phyloP scores from a whole-genome alignment of 2,329 filamentous ascomycete genomes.

The Talaromyces albobiverticillius region DNA sequence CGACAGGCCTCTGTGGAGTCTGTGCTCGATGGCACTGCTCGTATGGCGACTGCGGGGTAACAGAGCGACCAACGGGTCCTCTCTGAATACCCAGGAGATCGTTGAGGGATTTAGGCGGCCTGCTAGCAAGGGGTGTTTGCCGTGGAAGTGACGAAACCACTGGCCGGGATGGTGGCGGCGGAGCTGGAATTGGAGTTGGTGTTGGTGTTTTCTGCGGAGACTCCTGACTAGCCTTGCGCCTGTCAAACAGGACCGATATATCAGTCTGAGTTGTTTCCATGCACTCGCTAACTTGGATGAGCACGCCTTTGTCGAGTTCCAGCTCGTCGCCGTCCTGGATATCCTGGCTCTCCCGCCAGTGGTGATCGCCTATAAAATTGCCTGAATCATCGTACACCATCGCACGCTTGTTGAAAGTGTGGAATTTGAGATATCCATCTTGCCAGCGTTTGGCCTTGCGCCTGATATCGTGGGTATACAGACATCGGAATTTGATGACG shows the following conservation, averaged over 20 bases:
- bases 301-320: conserved; percentile 69
- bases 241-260: conserved; percentile 70
- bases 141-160: conserved; percentile 34
- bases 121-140: conserved; percentile 19
- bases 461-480: conserved; percentile 81
- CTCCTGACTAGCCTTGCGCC: conserved; percentile 49
- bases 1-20: conserved; percentile 14
- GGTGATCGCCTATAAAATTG: conserved; percentile 79
- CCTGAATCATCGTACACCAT: conserved; percentile 85
- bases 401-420: conserved; percentile 84
- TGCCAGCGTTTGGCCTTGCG: conserved; percentile 93
- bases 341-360: conserved; percentile 69
- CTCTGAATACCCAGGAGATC: conserved; percentile 64
- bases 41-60: conserved; percentile 63
- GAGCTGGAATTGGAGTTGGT: conserved; percentile 20
- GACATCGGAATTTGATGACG: conserved; percentile 78
- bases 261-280: conserved; percentile 75
- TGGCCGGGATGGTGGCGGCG: conserved; percentile 43
- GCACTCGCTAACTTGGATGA: conserved; percentile 77
- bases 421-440: conserved; percentile 82
- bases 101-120: conserved; percentile 57
- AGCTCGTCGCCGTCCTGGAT: conserved; percentile 80
- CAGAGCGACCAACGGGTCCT: conserved; percentile 61
- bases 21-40: conserved; percentile 45
- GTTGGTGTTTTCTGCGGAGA: conserved; percentile 25